These are phyloP conservation scores for Apiotrichum porosum DNA, from an alignment of 1,284 basidiomycete species.

Conservation along the genomic window DNA sequence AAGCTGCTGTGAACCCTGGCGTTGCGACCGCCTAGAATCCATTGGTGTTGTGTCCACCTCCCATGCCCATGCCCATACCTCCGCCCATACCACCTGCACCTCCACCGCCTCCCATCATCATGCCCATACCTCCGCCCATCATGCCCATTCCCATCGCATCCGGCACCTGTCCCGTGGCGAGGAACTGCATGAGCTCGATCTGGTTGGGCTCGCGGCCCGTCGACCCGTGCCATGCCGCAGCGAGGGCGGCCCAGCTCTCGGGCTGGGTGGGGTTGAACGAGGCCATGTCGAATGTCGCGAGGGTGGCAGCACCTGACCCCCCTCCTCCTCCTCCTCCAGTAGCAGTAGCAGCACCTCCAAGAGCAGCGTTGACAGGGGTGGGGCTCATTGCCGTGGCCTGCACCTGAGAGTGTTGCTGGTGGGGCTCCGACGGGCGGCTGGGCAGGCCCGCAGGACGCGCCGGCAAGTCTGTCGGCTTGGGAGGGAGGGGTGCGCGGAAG, in stretches of 20 bases:
- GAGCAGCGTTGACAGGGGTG: too few relatives aligned
- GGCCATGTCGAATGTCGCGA: slow-evolving; percentile 30
- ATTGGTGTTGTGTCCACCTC: background rate
- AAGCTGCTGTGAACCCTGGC: too few relatives aligned
- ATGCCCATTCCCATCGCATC: background rate
- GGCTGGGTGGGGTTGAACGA: slow-evolving; percentile 36
- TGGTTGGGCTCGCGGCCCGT: slow-evolving; percentile 38
- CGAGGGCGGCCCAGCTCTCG: slow-evolving; percentile 31
- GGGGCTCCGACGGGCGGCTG: slow-evolving; percentile 2
- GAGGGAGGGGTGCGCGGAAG: slow-evolving; percentile 4
- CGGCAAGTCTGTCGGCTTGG: slow-evolving; percentile 10
- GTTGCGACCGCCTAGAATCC: too few relatives aligned
- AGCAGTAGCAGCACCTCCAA: too few relatives aligned
- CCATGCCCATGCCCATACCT: slow-evolving; percentile 12
- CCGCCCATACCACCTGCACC: background rate
- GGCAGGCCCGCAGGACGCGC: slow-evolving; percentile 5
- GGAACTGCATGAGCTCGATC: slow-evolving; percentile 40
- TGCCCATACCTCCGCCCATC: background rate
- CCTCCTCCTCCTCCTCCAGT: background rate
- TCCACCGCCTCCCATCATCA: background rate
- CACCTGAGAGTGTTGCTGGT: too few relatives aligned
- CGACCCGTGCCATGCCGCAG: slow-evolving; percentile 31
- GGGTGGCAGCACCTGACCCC: too few relatives aligned
- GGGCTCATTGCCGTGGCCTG: too few relatives aligned
- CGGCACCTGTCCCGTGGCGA: slow-evolving; percentile 19